Evolutionary conservation across 2,329 filamentous ascomycete genomes (phyloP).

Genomic region (Cordyceps cicadae): DNA sequence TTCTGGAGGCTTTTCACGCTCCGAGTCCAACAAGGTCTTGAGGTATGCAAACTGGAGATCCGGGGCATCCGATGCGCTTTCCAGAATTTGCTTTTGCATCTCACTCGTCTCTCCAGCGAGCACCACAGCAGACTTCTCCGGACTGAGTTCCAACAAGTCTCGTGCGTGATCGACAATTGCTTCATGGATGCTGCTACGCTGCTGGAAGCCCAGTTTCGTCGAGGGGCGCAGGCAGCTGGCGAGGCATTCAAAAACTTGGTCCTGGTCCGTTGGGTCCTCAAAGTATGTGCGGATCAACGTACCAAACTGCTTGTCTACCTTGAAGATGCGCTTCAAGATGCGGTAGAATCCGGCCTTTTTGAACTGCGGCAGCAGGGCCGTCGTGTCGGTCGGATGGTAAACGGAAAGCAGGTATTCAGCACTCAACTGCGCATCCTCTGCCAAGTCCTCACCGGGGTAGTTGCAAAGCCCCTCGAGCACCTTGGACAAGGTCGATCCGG

Average conservation of each 20-base stretch:
- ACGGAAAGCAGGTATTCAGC: slow-evolving; percentile 90
- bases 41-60: slow-evolving; percentile 71
- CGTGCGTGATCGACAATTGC: slow-evolving; percentile 58
- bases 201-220: slow-evolving; percentile 57
- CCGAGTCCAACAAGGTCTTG: slow-evolving; percentile 62
- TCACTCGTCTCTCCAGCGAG: slow-evolving; percentile 54
- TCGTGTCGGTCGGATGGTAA: slow-evolving; percentile 80
- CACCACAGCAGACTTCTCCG: slow-evolving; percentile 55
- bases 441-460: slow-evolving; percentile 71
- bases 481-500: slow-evolving; percentile 74
- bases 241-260: slow-evolving; percentile 71
- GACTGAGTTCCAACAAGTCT: slow-evolving; percentile 60
- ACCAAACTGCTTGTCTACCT: slow-evolving; percentile 67
- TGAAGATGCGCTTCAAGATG: slow-evolving; percentile 84
- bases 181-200: slow-evolving; percentile 60
- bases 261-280: slow-evolving; percentile 70
- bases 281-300: slow-evolving; percentile 75
- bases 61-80: slow-evolving; percentile 50
- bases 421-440: slow-evolving; percentile 93
- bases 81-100: slow-evolving; percentile 58
- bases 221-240: slow-evolving; percentile 61
- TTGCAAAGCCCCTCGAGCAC: slow-evolving; percentile 76
- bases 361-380: slow-evolving; percentile 67
- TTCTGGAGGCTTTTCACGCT: slow-evolving; percentile 19
- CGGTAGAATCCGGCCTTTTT: slow-evolving; percentile 77